Percentiles rank a stretch among this genome's conserved stretches.
Conservation (phyloP, 352 stramenopile species). For the Phytophthora sansomeana region DNA sequence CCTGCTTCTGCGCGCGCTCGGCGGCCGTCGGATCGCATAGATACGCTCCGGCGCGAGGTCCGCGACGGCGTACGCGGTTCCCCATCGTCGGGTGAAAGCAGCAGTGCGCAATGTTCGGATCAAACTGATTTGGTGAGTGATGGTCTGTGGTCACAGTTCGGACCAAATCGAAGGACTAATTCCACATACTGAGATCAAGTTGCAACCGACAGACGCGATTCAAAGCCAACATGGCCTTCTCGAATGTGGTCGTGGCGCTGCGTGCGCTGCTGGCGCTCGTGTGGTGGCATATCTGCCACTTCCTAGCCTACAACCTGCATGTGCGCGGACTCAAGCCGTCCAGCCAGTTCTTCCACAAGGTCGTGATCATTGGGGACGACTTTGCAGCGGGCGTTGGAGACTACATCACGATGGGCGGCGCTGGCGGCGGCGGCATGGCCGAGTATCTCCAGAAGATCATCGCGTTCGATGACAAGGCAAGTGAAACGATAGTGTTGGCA, state of each 20-base stretch:
- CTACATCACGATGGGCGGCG: slow-evolving; percentile 67
- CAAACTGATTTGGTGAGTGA: slow-evolving; percentile 8
- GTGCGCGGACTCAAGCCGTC: slow-evolving; percentile 58
- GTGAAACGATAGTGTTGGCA: neutral
- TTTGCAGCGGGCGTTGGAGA: slow-evolving; percentile 84
- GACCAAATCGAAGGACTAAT: neutral
- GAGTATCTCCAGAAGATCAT: slow-evolving; percentile 64
- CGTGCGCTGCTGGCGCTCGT: slow-evolving; percentile 67
- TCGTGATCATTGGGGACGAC: slow-evolving; percentile 86
- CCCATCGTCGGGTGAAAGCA: slow-evolving; percentile 49
- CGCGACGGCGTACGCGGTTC: slow-evolving; percentile 67
- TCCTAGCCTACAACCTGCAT: slow-evolving; percentile 49
- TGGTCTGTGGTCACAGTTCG: neutral
- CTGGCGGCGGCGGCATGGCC: slow-evolving; percentile 54
- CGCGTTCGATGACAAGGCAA: slow-evolving; percentile 67
- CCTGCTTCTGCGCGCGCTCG: slow-evolving; percentile 28
- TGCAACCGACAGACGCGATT: neutral
- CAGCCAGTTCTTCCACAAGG: slow-evolving; percentile 83
- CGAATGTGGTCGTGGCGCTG: slow-evolving; percentile 45
- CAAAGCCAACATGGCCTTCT: neutral
- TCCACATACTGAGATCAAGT: neutral
- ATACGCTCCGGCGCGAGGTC: slow-evolving; percentile 29
- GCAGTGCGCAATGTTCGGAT: slow-evolving; percentile 5
- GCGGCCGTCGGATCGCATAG: slow-evolving; percentile 29
- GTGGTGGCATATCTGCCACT: slow-evolving; percentile 76